Base-by-base conservation (phyloP, 2,329 filamentous ascomycete species). In the Fusarium staphyleae region DNA sequence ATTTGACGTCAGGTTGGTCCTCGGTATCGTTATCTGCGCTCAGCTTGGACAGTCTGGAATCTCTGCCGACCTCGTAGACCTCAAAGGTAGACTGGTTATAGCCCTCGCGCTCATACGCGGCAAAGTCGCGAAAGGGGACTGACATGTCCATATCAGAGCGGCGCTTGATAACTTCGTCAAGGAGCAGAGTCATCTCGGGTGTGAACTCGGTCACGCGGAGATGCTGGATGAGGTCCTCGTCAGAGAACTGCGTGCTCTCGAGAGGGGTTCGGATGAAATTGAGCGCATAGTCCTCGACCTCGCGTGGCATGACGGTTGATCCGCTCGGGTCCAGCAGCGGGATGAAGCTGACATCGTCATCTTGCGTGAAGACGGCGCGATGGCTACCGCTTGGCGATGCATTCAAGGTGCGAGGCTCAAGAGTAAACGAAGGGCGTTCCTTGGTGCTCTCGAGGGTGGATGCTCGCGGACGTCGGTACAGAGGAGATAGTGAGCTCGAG, bases 1-100 rank as follows among this genome's bases (percentile, higher is more conserved):
- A 63, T 43, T 63, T 67, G 47, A 66, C 45, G n/a, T 69, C 54
- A 6, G 62, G 47, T 10, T 60, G 58, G 6, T 57, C 63, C 15
- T 65, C 63, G 3, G 53, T 57, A 43, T 71, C 69, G 3, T 55
- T 52, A 26, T 73, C 70, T 11, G 66, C 33, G 29, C 63, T 73
- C 34, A 66, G 63, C 57, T 69, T 72, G 39, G 50, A 35, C 13
- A 78, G 75, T 2, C 68, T 61, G 3, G 79, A 78, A 47, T 83
- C 77, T 4, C 69, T 68, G 1, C 75, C 76, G 11, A 86, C 74
- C 56, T 86, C 82, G 61, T 83, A 86, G 4, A 86, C 78, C 58
- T 84, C 81, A 55, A 82, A 83, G 13, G 81, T 81, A 3, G 79
- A 78, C 52, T 80, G 79, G 3, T 75, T 74, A 32, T 77, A 77